phyloP scores from a whole-genome alignment of 1,284 basidiomycete genomes.

The Fomitopsis schrenkii region DNA sequence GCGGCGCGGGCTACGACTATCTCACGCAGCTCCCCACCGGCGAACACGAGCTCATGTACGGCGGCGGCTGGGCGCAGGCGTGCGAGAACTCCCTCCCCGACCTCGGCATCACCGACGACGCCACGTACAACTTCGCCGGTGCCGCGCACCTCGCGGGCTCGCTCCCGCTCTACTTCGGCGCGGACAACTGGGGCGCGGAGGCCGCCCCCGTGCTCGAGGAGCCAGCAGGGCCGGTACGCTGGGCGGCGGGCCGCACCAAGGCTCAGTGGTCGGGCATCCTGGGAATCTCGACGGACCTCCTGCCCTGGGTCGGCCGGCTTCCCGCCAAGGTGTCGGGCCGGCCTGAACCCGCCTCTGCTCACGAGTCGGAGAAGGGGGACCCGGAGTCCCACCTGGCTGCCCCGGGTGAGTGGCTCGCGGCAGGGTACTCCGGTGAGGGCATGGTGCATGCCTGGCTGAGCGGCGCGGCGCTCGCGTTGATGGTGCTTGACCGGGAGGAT shows the following conservation, averaged over 20 bases:
- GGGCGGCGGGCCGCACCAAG: conserved; percentile 39
- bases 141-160: conserved; percentile 36
- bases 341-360: conserved; percentile 13
- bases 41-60: conserved; percentile 60
- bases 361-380: conserved; percentile 3
- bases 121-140: conserved; percentile 28
- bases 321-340: conserved; percentile 34
- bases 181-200: conserved; percentile 36
- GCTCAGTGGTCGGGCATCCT: conserved; percentile 50
- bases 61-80: conserved; percentile 40
- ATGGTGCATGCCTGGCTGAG: conserved; percentile 67
- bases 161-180: conserved; percentile 41
- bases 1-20: conserved; percentile 57
- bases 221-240: conserved; percentile 15
- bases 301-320: conserved; percentile 45
- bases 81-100: conserved; percentile 33
- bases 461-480: conserved; percentile 50
- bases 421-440: conserved; percentile 62
- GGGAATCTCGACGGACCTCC: conserved; percentile 40
- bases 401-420: conserved; percentile 47
- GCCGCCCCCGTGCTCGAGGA: conserved; percentile 13
- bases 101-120: conserved; percentile 41
- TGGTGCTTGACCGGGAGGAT: conserved; percentile 41
- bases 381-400: conserved; percentile 12
- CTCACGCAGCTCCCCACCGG: conserved; percentile 60